Percentiles rank a stretch among this genome's conserved stretches.
Conservation (phyloP, 192 early-diverging fungal genomes). For the Martensiomyces pterosporus region DNA sequence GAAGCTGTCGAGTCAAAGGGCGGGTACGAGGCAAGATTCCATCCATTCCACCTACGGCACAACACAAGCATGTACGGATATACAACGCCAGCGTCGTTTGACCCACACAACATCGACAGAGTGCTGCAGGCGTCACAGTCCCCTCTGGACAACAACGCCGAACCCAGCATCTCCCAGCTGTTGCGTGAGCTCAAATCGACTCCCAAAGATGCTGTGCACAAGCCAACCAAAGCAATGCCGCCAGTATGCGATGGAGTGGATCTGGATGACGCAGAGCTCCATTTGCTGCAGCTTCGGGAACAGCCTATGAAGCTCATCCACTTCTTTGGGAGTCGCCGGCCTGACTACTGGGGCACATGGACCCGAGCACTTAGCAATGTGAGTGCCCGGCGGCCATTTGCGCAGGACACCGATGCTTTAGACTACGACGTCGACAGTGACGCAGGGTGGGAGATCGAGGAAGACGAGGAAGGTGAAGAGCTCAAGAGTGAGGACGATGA, state of each 20-base stretch:
- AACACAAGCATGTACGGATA: constrained; percentile 26
- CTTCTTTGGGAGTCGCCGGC: constrained; percentile 28
- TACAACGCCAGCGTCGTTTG: constrained; percentile 24
- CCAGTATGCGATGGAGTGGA: constrained; percentile 7
- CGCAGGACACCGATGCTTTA: constrained; percentile 55
- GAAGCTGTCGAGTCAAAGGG: neutral
- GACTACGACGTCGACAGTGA: constrained; percentile 90
- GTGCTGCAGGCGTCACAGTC: constrained; percentile 13
- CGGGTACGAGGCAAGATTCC: constrained; percentile 36
- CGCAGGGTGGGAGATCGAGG: constrained; percentile 81
- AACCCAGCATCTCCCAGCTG: neutral
- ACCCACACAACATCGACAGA: constrained; percentile 33
- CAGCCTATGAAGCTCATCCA: constrained; percentile 32
- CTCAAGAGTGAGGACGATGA: constrained; percentile 70
- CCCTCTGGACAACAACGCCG: constrained; percentile 9
- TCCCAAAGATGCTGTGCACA: neutral
- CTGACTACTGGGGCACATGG: constrained; percentile 64
- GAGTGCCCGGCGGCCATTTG: constrained; percentile 59
- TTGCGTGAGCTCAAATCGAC: constrained; percentile 5
- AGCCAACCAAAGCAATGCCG: no score
- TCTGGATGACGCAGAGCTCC: constrained; percentile 26
- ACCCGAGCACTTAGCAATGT: constrained; percentile 57
- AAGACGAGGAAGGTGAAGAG: constrained; percentile 89
- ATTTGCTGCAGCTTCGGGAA: constrained; percentile 13
- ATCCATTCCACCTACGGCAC: constrained; percentile 34